phyloP scores from a whole-genome alignment of 352 stramenopile genomes.

The Globisporangium uncinulatum region DNA sequence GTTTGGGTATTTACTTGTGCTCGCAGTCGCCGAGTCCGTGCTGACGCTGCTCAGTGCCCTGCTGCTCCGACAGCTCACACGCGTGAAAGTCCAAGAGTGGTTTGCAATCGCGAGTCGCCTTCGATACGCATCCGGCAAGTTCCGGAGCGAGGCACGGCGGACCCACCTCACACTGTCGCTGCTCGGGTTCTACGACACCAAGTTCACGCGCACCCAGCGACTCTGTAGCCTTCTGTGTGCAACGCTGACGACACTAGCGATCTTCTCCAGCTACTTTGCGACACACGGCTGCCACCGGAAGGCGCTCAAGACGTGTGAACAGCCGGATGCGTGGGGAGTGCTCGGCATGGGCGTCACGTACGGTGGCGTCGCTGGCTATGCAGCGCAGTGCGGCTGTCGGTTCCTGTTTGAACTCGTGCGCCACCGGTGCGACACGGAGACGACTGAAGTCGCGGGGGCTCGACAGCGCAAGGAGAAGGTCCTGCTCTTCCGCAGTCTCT shows the following conservation, averaged over 20 bases:
- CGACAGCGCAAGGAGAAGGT: slow-evolving; percentile 76
- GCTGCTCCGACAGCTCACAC: slow-evolving; percentile 25
- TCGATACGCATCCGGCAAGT: slow-evolving; percentile 48
- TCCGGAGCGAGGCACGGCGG: slow-evolving; percentile 33
- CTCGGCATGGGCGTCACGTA: slow-evolving; percentile 54
- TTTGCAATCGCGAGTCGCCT: slow-evolving; percentile 43
- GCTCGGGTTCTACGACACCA: slow-evolving; percentile 37
- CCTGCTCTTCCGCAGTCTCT: slow-evolving; percentile 44
- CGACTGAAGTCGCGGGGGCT: slow-evolving; percentile 38
- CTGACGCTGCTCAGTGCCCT: slow-evolving; percentile 15
- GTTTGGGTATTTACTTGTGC: slow-evolving; percentile 30
- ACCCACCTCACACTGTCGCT: slow-evolving; percentile 52
- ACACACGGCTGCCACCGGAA: slow-evolving; percentile 51
- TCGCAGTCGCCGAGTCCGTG: slow-evolving; percentile 30
- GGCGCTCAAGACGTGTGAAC: slow-evolving; percentile 54
- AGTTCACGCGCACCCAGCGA: slow-evolving; percentile 55
- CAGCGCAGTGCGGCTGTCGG: slow-evolving; percentile 23
- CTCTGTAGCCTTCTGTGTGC: slow-evolving; percentile 42
- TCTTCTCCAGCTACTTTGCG: slow-evolving; percentile 45
- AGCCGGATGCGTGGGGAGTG: slow-evolving; percentile 35
- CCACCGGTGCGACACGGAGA: slow-evolving; percentile 58
- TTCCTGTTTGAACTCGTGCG: slow-evolving; percentile 56
- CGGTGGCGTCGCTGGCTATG: slow-evolving; percentile 38
- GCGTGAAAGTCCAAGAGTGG: slow-evolving; percentile 33
- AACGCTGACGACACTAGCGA: slow-evolving; percentile 33